phyloP scores from a whole-genome alignment of 176 grass and related monocot genomes.

The Triticum urartu region DNA sequence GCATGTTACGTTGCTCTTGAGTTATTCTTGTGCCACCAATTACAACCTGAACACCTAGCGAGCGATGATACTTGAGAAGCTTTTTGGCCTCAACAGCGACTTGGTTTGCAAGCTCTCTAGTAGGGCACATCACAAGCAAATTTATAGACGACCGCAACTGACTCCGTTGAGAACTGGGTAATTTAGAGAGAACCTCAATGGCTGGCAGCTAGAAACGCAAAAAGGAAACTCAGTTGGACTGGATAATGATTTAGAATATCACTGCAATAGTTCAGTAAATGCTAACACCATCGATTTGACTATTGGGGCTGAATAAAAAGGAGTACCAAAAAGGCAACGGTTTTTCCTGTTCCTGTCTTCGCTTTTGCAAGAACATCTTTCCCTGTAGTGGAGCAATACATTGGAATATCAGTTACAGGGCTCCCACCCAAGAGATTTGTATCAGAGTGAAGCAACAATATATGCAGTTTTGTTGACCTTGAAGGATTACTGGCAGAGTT shows the following conservation, averaged over 20 bases:
- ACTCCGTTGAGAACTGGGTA: conserved; percentile 40
- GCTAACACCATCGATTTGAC: conserved; percentile 17
- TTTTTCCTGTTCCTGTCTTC: conserved; percentile 98
- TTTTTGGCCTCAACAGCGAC: conserved; percentile 84
- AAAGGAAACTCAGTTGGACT: conserved; percentile 28
- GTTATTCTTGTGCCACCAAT: conserved; percentile 83
- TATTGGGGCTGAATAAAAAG: conserved; percentile 9
- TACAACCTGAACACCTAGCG: conserved; percentile 78
- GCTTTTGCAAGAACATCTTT: conserved; percentile 99
- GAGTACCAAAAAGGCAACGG: conserved; percentile 95
- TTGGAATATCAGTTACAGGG: not conserved
- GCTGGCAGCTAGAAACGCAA: conserved; percentile 76
- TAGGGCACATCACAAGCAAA: conserved; percentile 84
- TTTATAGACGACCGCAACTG: conserved; percentile 60
- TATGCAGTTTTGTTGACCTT: conserved; percentile 35
- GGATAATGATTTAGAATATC: not conserved
- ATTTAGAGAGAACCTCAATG: conserved; percentile 76
- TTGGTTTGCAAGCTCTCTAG: conserved; percentile 90
- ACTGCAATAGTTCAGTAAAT: conserved; percentile 18
- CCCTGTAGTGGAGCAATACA: conserved; percentile 48
- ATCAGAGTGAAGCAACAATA: not conserved
- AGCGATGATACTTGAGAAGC: conserved; percentile 84
- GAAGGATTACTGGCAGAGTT: conserved; percentile 69
- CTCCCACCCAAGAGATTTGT: not conserved
- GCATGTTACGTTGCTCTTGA: conserved; percentile 83